A percentile compares a stretch with the other conserved stretches of the same genome.
phyloP scores from a whole-genome alignment of 495 filamentous ascomycete genomes.

The Lepraria neglecta region DNA sequence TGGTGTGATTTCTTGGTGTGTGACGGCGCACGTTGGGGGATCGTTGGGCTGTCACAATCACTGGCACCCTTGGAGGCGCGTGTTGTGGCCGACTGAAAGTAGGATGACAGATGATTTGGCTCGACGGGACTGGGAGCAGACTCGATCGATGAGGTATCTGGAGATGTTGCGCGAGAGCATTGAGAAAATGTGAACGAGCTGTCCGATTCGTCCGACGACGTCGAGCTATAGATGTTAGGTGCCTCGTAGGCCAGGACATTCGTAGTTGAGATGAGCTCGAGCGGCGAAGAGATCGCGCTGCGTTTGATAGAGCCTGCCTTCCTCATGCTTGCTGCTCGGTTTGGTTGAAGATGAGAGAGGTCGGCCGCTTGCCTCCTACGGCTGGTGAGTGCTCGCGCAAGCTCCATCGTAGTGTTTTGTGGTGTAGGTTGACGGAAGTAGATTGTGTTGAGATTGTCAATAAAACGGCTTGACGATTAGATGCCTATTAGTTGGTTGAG shows the following conservation, averaged over 20 bases:
- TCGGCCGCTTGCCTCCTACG: constrained; percentile 45
- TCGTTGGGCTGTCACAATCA: constrained; percentile 49
- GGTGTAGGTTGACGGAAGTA: constrained; percentile 34
- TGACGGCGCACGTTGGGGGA: constrained; percentile 70
- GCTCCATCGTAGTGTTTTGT: constrained; percentile 40
- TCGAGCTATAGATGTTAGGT: constrained; percentile 60
- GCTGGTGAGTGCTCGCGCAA: constrained; percentile 65
- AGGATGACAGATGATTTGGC: constrained; percentile 73
- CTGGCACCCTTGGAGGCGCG: constrained; percentile 33
- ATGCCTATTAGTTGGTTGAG: constrained; percentile 7
- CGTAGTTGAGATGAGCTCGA: constrained; percentile 85
- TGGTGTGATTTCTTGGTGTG: constrained; percentile 79
- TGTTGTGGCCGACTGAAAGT: constrained; percentile 55
- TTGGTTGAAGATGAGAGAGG: constrained; percentile 44
- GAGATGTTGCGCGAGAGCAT: constrained; percentile 58
- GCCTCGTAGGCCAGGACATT: constrained; percentile 95
- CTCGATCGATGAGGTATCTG: constrained; percentile 62
- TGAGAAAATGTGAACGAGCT: constrained; percentile 50
- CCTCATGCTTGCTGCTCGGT: constrained; percentile 43
- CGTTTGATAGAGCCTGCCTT: constrained; percentile 47
- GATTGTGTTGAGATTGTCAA: constrained; percentile 19
- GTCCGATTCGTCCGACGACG: constrained; percentile 56
- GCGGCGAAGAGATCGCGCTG: constrained; percentile 75
- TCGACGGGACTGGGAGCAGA: constrained; percentile 51
- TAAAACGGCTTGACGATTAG: constrained; percentile 6